Evolutionary conservation across 805 yeast genomes (phyloP), one percentile per base, ranked within the genome.

Genomic region (Starmera quercuum): DNA sequence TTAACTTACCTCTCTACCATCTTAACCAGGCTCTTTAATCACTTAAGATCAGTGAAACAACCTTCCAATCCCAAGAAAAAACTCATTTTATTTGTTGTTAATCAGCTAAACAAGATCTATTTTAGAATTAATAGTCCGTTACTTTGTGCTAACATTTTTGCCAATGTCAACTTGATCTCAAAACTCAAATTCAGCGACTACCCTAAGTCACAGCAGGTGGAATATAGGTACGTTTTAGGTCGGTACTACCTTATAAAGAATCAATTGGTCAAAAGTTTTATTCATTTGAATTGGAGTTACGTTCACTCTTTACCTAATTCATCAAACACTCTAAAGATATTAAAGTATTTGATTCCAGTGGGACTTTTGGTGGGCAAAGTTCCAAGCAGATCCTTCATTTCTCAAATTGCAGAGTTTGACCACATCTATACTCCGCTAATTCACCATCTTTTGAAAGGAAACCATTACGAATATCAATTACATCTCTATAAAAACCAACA

Each of bases 121-220:
- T 72, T 73, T 47, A 57, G 53, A 26, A 65, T 77, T 16, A 68
- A 63, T 20, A 73, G 70, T 20, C 80, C 82, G 6, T 59, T 75
- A 42, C 54, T 75, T 13, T 77, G 83, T 53, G 66, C 75, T 23
- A 75, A 77, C 44, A 74, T 77, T 26, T 75, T 75, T 46, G 66
- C 78, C 22, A 77, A 76, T 49, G 68, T 77, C 60, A 73, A 69
- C 30, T 43, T 71, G 65, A 18, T 27, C 31, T 62, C 77, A 14
- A 57, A 60, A 17, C 54, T 76, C 26, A 62, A 59, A 26, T 64
- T 65, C 33, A 42, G 41, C 4, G 51, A 58, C n/a, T 73, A 66
- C 26, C 49, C 64, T 4, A 59, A 46, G 27, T 52, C 64, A 13
- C 73, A 73, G 40, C 66, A 71, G 29, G 47, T 75, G 6, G 70